Evolutionary conservation across 2,329 filamentous ascomycete species (phyloP).

Genomic region (Aspergillus neoniger): DNA sequence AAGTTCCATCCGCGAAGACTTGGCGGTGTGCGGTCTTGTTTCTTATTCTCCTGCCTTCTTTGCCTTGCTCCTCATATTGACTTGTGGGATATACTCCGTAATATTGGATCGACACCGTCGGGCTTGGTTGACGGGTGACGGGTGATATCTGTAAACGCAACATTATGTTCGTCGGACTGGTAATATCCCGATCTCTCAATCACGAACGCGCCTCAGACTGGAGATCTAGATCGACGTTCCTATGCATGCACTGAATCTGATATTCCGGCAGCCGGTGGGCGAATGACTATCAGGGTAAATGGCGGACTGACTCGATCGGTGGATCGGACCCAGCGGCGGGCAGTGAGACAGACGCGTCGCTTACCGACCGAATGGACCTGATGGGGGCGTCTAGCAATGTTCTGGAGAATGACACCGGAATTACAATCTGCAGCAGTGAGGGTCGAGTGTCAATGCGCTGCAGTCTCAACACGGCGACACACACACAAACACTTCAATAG

Average conservation of each 20-base stretch:
- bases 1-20: not conserved
- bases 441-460: not conserved
- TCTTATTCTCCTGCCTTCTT: not conserved
- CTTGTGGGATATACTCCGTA: not conserved
- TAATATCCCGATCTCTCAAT: constrained; percentile 5
- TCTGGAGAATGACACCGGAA: constrained; percentile 3
- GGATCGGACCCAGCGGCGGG: constrained; percentile 7
- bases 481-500: not conserved
- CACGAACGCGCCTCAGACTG: constrained; percentile 1
- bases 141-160: not conserved
- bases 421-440: not conserved
- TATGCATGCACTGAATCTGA: constrained; percentile 3
- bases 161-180: not conserved
- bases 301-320: constrained; percentile 9
- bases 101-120: not conserved
- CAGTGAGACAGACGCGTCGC: constrained; percentile 7
- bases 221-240: not conserved
- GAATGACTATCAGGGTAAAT: constrained; percentile 1
- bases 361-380: not conserved
- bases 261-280: not conserved
- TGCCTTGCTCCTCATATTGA: not conserved
- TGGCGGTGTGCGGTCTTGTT: not conserved
- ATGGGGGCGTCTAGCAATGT: not conserved
- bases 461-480: not conserved
- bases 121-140: not conserved